A percentile compares a stretch with the other conserved stretches of the same genome.
Evolutionary conservation across 2,329 filamentous ascomycete genomes (phyloP).

Genomic region (Exophiala phaeomuriformis): DNA sequence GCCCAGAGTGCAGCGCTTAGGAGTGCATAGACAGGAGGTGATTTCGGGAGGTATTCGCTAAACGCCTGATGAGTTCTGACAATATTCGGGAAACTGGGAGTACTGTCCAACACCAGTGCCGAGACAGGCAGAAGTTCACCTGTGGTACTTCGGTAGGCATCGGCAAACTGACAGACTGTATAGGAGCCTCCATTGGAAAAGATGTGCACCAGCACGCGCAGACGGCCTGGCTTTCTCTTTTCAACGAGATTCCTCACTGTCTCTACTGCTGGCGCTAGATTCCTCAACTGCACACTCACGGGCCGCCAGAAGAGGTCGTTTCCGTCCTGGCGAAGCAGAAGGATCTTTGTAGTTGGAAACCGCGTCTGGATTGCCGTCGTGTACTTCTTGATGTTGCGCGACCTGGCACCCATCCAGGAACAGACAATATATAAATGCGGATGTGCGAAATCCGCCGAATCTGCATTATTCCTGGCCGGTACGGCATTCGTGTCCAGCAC

Average conservation of each 20-base stretch:
- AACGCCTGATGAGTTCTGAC: constrained; percentile 10
- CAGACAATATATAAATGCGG: constrained; percentile 40
- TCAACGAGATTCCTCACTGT: constrained; percentile 34
- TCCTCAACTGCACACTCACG: constrained; percentile 30
- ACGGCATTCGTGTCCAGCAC: not conserved
- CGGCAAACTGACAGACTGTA: constrained; percentile 37
- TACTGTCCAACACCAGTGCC: constrained; percentile 45
- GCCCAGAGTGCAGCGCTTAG: constrained; percentile 28
- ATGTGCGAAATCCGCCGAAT: constrained; percentile 31
- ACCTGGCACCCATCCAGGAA: constrained; percentile 48
- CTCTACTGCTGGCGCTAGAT: constrained; percentile 37
- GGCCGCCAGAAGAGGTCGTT: constrained; percentile 33
- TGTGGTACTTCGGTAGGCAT: constrained; percentile 29
- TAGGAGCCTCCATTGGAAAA: constrained; percentile 50
- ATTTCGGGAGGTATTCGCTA: constrained; percentile 15
- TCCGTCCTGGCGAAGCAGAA: constrained; percentile 42
- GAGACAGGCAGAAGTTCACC: constrained; percentile 35
- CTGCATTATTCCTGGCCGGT: not conserved
- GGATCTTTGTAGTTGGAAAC: constrained; percentile 42
- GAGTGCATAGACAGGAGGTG: constrained; percentile 3
- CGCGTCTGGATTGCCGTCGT: constrained; percentile 40
- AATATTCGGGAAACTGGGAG: constrained; percentile 14
- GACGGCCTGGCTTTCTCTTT: constrained; percentile 20
- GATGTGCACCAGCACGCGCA: constrained; percentile 42
- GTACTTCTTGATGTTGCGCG: constrained; percentile 49